phyloP scores from a whole-genome alignment of 495 filamentous ascomycete species.

The Talaromyces thailandensis region DNA sequence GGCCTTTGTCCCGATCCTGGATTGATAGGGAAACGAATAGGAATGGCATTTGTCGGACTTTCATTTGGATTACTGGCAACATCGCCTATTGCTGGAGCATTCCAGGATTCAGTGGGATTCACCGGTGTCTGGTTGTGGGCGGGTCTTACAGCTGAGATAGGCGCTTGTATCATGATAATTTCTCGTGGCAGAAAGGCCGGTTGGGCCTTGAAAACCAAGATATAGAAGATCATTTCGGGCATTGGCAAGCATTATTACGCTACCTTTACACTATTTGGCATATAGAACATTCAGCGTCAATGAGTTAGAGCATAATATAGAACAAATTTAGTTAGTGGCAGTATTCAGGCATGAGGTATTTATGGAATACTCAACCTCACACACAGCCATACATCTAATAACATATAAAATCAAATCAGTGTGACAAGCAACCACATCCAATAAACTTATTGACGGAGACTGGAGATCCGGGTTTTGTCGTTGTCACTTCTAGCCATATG shows the following conservation, averaged over 20 bases:
- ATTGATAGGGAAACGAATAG: conserved; percentile 58
- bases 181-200: background rate
- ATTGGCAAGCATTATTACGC: background rate
- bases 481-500: background rate
- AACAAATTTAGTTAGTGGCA: background rate
- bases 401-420: background rate
- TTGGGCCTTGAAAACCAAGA: background rate
- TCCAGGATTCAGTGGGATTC: background rate
- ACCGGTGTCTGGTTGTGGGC: background rate
- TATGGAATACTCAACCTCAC: background rate
- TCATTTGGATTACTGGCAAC: background rate
- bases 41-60: conserved; percentile 47
- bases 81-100: background rate
- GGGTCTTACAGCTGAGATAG: background rate
- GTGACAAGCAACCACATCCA: background rate
- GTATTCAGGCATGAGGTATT: background rate
- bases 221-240: background rate
- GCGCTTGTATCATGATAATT: background rate
- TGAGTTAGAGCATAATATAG: background rate
- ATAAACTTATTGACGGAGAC: too few relatives aligned
- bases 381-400: background rate
- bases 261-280: background rate
- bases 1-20: conserved; percentile 49
- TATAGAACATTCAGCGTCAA: background rate
- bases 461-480: background rate